These are phyloP conservation scores for Bisporella sp. DNA, from an alignment of 2,329 filamentous ascomycete genomes.

Conservation along the genomic window DNA sequence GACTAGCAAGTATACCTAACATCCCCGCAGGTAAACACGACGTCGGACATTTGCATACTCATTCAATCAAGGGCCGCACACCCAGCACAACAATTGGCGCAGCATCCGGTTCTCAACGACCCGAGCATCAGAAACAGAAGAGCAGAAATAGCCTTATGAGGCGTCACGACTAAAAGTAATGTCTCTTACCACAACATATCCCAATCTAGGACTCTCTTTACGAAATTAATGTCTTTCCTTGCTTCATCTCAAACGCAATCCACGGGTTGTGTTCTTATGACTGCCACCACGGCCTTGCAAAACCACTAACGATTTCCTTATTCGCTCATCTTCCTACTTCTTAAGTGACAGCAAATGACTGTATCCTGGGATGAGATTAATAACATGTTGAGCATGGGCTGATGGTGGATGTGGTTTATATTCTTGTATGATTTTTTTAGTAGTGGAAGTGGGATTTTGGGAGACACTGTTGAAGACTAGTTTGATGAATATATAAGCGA, in stretches of 20 bases:
- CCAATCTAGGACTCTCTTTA: slow-evolving; percentile 12
- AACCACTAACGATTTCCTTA: no score
- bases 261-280: not conserved
- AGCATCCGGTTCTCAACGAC: slow-evolving; percentile 12
- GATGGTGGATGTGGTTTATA: no score
- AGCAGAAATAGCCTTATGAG: slow-evolving; percentile 17
- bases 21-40: slow-evolving; percentile 61
- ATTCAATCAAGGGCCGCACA: slow-evolving; percentile 39
- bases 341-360: no score
- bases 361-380: no score
- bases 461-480: no score
- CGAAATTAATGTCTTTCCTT: slow-evolving; percentile 17
- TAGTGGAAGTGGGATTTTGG: no score
- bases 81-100: slow-evolving; percentile 6
- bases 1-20: slow-evolving; percentile 10
- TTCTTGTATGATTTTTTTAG: no score
- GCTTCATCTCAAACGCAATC: slow-evolving; percentile 2
- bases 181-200: slow-evolving; percentile 1
- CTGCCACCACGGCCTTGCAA: not conserved
- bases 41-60: slow-evolving; percentile 51
- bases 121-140: slow-evolving; percentile 4
- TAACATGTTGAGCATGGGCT: no score
- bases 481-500: no score
- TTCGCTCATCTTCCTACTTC: no score
- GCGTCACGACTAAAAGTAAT: slow-evolving; percentile 12